A percentile compares a stretch with the other conserved stretches of the same genome.
Evolutionary conservation across 23 red algal genomes (phyloP).

Genomic region (Gracilaria domingensis): DNA sequence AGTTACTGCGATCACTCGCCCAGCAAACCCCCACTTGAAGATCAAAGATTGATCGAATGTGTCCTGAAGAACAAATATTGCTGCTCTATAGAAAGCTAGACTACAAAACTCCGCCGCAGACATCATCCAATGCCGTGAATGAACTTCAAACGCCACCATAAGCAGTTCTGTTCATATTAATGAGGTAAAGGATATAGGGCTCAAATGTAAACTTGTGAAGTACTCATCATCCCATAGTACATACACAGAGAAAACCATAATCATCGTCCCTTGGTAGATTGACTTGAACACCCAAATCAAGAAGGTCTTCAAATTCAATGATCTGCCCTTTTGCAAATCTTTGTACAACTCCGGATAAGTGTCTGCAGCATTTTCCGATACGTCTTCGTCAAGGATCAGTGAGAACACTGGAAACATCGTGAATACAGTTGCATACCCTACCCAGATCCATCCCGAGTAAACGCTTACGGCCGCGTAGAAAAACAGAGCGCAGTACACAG

Average conservation of each 20-base stretch:
- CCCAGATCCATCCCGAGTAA: constrained; percentile 92
- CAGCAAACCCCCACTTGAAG: constrained; percentile 78
- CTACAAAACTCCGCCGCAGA: constrained; percentile 83
- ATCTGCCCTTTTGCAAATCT: constrained; percentile 94
- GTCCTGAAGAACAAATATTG: constrained; percentile 73
- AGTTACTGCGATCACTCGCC: constrained; percentile 76
- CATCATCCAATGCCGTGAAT: constrained; percentile 91
- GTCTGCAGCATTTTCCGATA: constrained; percentile 77
- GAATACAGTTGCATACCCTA: constrained; percentile 97
- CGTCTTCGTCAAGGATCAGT: constrained; percentile 93
- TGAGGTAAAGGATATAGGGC: constrained; percentile 93
- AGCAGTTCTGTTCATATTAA: constrained; percentile 91
- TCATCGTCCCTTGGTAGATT: constrained; percentile 95
- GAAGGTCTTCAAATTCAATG: constrained; percentile 94
- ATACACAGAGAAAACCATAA: constrained; percentile 97
- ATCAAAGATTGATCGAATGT: constrained; percentile 84
- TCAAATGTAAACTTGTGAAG: constrained; percentile 87
- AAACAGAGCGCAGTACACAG: constrained; percentile 91
- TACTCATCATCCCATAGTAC: constrained; percentile 98
- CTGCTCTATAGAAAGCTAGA: constrained; percentile 56
- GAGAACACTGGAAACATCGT: constrained; percentile 98
- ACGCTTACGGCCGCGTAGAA: constrained; percentile 97
- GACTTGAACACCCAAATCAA: constrained; percentile 96
- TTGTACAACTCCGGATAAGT: constrained; percentile 97
- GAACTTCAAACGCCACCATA: constrained; percentile 96